Evolutionary conservation across 148 eudicot species (phyloP).

Genomic region (Polygonum aviculare): DNA sequence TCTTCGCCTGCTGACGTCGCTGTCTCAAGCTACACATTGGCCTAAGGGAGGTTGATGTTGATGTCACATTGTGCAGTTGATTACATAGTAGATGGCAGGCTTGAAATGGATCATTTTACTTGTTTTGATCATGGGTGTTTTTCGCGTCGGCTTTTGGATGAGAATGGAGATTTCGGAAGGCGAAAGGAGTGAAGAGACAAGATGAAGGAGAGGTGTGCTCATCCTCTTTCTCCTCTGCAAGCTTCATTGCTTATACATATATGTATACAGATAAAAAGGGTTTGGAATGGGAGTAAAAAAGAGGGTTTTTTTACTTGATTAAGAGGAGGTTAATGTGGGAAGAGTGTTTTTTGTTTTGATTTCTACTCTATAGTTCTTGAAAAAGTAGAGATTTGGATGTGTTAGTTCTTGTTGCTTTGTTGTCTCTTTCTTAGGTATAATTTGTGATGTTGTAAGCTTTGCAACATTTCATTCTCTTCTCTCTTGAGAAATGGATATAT

Average conservation of each 20-base stretch:
- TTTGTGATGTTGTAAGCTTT: conserved; percentile 8
- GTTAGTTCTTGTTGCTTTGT: not conserved
- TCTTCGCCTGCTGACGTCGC: conserved; percentile 53
- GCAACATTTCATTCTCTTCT: not conserved
- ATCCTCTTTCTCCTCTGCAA: conserved; percentile 75
- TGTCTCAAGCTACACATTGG: conserved; percentile 61
- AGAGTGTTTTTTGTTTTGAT: not conserved
- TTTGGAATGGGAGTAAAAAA: not conserved
- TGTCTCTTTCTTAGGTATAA: not conserved
- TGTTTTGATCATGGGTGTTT: conserved; percentile 8
- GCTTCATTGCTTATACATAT: conserved; percentile 31
- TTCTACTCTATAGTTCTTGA: not conserved
- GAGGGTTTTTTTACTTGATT: not conserved
- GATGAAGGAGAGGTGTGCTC: conserved; percentile 62
- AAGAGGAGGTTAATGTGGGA: not conserved
- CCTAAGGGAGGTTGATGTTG: conserved; percentile 15
- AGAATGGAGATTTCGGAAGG: conserved; percentile 38
- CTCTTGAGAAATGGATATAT: not conserved
- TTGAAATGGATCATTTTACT: conserved; percentile 12
- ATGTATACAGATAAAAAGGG: not conserved
- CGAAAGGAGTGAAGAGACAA: conserved; percentile 94
- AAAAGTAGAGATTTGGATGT: not conserved
- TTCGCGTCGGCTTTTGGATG: conserved; percentile 24
- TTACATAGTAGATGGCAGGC: conserved; percentile 25
- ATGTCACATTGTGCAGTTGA: conserved; percentile 53